Percentiles rank a stretch among this genome's conserved stretches.
phyloP scores from a whole-genome alignment of 23 red algal genomes.

The Agarophyton chilense region DNA sequence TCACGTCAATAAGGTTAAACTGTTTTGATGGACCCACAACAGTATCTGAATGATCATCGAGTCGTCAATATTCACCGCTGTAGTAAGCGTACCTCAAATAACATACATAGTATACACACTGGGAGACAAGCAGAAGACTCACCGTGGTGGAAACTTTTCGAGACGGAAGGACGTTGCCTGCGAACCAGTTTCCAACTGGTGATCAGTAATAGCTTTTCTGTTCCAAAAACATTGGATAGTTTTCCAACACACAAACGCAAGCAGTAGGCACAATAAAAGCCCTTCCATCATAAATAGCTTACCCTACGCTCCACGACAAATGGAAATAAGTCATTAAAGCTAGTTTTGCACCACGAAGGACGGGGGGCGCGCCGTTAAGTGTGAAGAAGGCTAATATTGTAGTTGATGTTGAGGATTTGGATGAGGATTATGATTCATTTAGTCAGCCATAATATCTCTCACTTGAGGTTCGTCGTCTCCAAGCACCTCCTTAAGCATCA shows the following conservation, averaged over 20 bases:
- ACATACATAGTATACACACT: background rate
- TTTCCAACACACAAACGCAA: too few species aligned
- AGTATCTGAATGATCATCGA: background rate
- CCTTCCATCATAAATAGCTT: too few species aligned
- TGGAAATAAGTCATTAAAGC: too few species aligned
- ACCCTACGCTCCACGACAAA: too few species aligned
- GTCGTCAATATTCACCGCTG: background rate
- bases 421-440: background rate
- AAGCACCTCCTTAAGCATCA: slow-evolving; percentile 50
- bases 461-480: slow-evolving; percentile 27
- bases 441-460: slow-evolving; percentile 55
- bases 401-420: background rate
- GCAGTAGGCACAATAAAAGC: too few species aligned
- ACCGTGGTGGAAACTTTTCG: background rate
- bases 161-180: background rate
- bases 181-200: background rate
- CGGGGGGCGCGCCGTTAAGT: too few species aligned
- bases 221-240: too few species aligned
- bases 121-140: background rate
- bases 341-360: too few species aligned
- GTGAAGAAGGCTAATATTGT: too few species aligned
- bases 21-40: background rate
- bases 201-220: too few species aligned
- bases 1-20: background rate
- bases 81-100: too few species aligned